These are phyloP conservation scores for Calocybe cyanea DNA, from an alignment of 768 basidiomycete species.

Conservation along the genomic window DNA sequence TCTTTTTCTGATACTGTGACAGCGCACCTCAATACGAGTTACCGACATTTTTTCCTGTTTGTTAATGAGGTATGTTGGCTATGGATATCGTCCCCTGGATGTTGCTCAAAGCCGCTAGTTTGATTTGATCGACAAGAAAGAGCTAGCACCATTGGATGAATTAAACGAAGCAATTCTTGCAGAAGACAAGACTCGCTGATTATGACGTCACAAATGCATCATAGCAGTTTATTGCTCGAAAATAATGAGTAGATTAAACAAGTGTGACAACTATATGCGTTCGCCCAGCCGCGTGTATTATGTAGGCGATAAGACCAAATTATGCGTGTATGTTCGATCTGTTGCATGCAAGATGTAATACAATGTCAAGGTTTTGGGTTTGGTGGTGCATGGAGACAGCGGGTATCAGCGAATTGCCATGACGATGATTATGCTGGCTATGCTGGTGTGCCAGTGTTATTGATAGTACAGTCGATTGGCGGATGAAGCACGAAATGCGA, in stretches of 20 bases:
- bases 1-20: neutral
- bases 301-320: slow-evolving; percentile 2
- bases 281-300: slow-evolving; percentile 14
- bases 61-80: slow-evolving; percentile 75
- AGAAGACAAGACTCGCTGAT: slow-evolving; percentile 44
- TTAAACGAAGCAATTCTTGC: slow-evolving; percentile 85
- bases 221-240: slow-evolving; percentile 6
- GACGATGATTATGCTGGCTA: slow-evolving; percentile 1
- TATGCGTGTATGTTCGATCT: slow-evolving; percentile 9
- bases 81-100: neutral
- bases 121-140: slow-evolving; percentile 93
- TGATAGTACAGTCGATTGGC: neutral
- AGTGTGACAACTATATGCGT: too few relatives aligned
- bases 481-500: neutral
- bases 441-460: neutral
- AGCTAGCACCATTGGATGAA: slow-evolving; percentile 91
- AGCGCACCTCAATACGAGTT: slow-evolving; percentile 99
- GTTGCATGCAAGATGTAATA: neutral
- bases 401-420: too few relatives aligned
- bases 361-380: neutral
- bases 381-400: too few relatives aligned
- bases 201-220: slow-evolving; percentile 8
- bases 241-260: neutral
- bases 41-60: slow-evolving; percentile 96
- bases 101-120: slow-evolving; percentile 47